phyloP scores from a whole-genome alignment of 208 protist genomes.

The Leishmania martiniquensis region DNA sequence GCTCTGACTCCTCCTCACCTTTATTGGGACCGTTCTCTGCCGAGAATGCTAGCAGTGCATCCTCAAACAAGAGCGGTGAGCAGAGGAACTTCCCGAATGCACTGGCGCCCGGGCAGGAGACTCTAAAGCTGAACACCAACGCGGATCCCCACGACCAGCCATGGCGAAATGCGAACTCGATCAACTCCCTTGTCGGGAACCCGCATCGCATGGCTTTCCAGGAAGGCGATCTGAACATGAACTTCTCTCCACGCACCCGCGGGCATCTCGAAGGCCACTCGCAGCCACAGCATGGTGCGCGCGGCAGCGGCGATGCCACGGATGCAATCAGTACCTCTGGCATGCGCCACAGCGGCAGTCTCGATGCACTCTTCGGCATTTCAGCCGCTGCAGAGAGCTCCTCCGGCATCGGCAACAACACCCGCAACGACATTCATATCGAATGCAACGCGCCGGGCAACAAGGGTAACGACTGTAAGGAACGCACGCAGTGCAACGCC shows the following conservation, averaged over 20 bases:
- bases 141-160: constrained; percentile 29
- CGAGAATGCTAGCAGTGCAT: constrained; percentile 23
- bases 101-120: constrained; percentile 22
- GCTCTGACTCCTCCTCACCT: constrained; percentile 13
- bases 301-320: constrained; percentile 1
- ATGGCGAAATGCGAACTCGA: constrained; percentile 30
- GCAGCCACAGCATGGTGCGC: neutral
- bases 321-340: neutral
- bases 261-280: neutral
- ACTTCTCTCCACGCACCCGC: constrained; percentile 14
- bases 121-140: constrained; percentile 21
- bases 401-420: constrained; percentile 18
- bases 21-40: constrained; percentile 11
- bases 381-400: constrained; percentile 11
- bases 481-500: constrained; percentile 4
- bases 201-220: constrained; percentile 8
- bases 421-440: constrained; percentile 18
- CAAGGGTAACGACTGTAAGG: constrained; percentile 5
- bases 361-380: constrained; percentile 28
- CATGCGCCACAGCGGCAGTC: constrained; percentile 19
- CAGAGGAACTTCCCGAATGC: constrained; percentile 24
- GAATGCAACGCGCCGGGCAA: constrained; percentile 13
- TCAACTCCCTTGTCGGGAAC: constrained; percentile 15
- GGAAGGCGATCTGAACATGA: constrained; percentile 22
- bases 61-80: constrained; percentile 31